A percentile compares a stretch with the other conserved stretches of the same genome.
Evolutionary conservation across 306 rosid species (phyloP).

Genomic region (Prunus dulcis): DNA sequence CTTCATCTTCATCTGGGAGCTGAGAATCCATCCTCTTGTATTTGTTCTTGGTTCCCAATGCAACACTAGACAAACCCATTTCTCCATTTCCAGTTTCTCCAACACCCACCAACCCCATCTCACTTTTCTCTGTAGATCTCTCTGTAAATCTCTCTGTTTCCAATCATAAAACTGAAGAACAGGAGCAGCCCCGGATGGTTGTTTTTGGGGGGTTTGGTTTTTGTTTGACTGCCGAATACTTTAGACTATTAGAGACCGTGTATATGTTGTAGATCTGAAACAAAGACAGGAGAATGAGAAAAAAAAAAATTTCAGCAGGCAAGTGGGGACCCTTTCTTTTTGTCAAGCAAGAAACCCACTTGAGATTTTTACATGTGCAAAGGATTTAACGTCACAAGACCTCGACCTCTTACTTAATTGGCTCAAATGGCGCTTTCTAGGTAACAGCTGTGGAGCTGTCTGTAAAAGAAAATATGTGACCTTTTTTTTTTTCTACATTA

Average conservation of each 20-base stretch:
- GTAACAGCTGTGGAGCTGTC: conserved; percentile 6
- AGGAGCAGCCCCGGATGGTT: conserved; percentile 17
- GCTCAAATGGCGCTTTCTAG: conserved; percentile 45
- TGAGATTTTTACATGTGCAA: not conserved
- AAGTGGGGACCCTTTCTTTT: conserved; percentile 28
- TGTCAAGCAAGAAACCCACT: conserved; percentile 39
- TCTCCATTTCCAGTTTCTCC: conserved; percentile 67
- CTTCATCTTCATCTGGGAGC: conserved; percentile 37
- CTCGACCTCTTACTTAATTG: conserved; percentile 30
- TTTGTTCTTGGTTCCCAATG: conserved; percentile 73
- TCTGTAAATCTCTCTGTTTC: not conserved
- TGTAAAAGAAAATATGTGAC: not conserved
- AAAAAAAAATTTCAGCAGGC: conserved; percentile 11
- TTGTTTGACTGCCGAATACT: conserved; percentile 23
- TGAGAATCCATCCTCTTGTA: conserved; percentile 73
- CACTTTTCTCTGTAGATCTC: not conserved
- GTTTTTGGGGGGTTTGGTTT: conserved; percentile 3
- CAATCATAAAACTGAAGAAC: conserved; percentile 5
- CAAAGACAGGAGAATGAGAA: not conserved
- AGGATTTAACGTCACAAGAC: conserved; percentile 7
- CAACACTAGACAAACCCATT: conserved; percentile 55
- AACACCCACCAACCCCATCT: conserved; percentile 53
- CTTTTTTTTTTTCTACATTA: no score
- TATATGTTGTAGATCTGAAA: conserved; percentile 51
- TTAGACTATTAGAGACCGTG: conserved; percentile 10